Conservation (phyloP, 352 stramenopile genomes). For the Globisporangium nagaii region DNA sequence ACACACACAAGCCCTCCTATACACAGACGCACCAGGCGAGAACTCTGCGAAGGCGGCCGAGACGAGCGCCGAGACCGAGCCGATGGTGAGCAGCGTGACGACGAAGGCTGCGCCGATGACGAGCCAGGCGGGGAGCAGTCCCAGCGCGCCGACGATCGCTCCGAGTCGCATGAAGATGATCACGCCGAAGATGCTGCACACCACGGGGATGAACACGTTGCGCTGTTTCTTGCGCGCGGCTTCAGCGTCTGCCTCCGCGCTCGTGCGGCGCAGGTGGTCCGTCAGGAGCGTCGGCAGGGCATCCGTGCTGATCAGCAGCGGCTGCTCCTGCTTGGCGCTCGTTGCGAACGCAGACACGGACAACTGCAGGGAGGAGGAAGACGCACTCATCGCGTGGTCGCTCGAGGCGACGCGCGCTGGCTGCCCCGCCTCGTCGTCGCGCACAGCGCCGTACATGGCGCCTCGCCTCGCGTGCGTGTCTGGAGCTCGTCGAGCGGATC, state of each 20-base stretch:
- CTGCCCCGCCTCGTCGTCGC: not conserved
- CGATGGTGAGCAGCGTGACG: slow-evolving; percentile 39
- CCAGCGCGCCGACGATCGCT: slow-evolving; percentile 28
- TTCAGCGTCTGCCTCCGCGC: slow-evolving; percentile 1
- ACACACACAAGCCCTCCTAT: not conserved
- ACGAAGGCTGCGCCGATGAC: slow-evolving; percentile 28
- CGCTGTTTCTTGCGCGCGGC: slow-evolving; percentile 13
- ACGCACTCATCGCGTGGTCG: no score
- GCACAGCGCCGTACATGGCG: slow-evolving; percentile 5
- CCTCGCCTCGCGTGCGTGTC: no score
- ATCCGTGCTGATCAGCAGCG: not conserved
- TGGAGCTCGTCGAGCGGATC: no score
- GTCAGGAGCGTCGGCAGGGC: not conserved
- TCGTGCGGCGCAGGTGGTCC: not conserved
- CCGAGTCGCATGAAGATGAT: slow-evolving; percentile 54
- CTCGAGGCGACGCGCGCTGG: not conserved
- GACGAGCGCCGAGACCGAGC: slow-evolving; percentile 40
- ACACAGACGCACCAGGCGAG: not conserved
- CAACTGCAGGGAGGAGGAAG: not conserved
- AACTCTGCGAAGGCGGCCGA: slow-evolving; percentile 16
- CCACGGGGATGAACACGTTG: slow-evolving; percentile 39
- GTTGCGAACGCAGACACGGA: not conserved
- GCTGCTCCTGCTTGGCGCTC: not conserved
- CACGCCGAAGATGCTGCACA: slow-evolving; percentile 49
- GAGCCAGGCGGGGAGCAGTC: slow-evolving; percentile 15